Base-by-base conservation (phyloP, 495 filamentous ascomycete species). In the Penicillium paxilli region DNA sequence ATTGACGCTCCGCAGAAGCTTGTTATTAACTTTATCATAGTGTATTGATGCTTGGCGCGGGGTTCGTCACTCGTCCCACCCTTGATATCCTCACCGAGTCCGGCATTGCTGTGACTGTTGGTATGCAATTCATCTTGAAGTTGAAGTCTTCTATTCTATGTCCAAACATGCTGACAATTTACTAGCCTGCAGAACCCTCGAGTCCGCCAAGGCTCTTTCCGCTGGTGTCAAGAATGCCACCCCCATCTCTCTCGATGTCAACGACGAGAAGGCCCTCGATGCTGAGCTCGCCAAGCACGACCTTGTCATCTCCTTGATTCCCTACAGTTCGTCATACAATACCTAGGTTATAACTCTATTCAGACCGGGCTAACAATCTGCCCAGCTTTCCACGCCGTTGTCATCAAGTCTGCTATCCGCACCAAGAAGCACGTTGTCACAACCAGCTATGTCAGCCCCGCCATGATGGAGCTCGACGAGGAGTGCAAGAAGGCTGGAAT, bases 371-470 rank as follows among this genome's bases (percentile, higher is more conserved):
- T 42, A n/a, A 42, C 40, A 42, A 24, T 14, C 7, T 12, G n/a
- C 3, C 8, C 40, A 42, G 40, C 87, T 56, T 92, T 84, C 82
- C 94, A 98, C 71, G 88, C 87, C 42, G 76, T 75, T 33, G 92
- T 97, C 53, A 95, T 98, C 81, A 93, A 95, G 78, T 83, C 86
- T n/a, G 94, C 92, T 25, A 97, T 98, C 70, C 83, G 87, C 54
- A 80, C 86, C 53, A 97, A 96, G 87, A 95, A 88, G 75, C 76
- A 98, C 78, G 92, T 98, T 47, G 94, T 98, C 47, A 97, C 94
- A 35, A 98, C 94, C n/a, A 89, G 84, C 52, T 97, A 98, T 63
- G 87, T 96, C 44, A 94, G 89, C 2, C 91, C 92, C 0, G 91
- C 90, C 23, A 97, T 98, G 92, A 63, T 85, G 70, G 94, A 90